A percentile compares a stretch with the other conserved stretches of the same genome.
These are phyloP conservation scores for Sphaerulina musiva DNA, from an alignment of 2,329 filamentous ascomycete genomes.

Conservation along the genomic window DNA sequence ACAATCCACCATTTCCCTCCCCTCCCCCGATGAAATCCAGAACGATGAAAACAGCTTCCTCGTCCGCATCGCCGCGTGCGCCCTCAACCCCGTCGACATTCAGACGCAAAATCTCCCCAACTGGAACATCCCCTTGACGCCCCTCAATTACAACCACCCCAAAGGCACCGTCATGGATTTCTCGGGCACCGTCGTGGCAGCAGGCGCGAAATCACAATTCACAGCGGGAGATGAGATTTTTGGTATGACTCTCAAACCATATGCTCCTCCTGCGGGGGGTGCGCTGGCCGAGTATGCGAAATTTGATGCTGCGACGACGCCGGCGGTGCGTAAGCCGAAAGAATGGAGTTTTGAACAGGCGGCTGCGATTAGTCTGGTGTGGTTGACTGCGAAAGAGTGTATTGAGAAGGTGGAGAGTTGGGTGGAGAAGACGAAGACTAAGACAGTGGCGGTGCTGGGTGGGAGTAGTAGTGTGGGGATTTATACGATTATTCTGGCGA, in stretches of 20 bases:
- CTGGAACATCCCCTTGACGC: constrained; percentile 23
- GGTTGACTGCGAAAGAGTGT: constrained; percentile 31
- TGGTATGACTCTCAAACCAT: constrained; percentile 29
- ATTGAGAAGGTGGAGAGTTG: constrained; percentile 27
- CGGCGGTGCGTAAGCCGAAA: constrained; percentile 28
- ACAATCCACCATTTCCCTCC: constrained; percentile 21
- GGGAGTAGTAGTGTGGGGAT: constrained; percentile 32
- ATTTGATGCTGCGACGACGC: constrained; percentile 24
- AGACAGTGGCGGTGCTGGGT: constrained; percentile 30
- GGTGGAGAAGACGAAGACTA: constrained; percentile 23
- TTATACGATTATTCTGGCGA: constrained; percentile 31
- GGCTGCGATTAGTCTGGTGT: constrained; percentile 30
- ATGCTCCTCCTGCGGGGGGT: constrained; percentile 22
- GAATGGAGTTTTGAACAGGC: constrained; percentile 30
- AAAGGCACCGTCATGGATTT: constrained; percentile 33
- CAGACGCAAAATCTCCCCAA: constrained; percentile 33
- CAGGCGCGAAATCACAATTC: constrained; percentile 23
- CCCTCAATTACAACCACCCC: constrained; percentile 17
- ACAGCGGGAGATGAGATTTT: constrained; percentile 31
- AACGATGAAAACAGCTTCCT: constrained; percentile 24
- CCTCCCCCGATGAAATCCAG: constrained; percentile 17
- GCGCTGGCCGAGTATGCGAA: constrained; percentile 29
- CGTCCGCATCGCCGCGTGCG: constrained; percentile 30
- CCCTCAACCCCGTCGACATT: constrained; percentile 35
- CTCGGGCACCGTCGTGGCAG: constrained; percentile 26